Percentiles rank a stretch among this genome's conserved stretches.
These are phyloP conservation scores for Gymnopilus dilepis DNA, from an alignment of 768 basidiomycete species.

Conservation along the genomic window DNA sequence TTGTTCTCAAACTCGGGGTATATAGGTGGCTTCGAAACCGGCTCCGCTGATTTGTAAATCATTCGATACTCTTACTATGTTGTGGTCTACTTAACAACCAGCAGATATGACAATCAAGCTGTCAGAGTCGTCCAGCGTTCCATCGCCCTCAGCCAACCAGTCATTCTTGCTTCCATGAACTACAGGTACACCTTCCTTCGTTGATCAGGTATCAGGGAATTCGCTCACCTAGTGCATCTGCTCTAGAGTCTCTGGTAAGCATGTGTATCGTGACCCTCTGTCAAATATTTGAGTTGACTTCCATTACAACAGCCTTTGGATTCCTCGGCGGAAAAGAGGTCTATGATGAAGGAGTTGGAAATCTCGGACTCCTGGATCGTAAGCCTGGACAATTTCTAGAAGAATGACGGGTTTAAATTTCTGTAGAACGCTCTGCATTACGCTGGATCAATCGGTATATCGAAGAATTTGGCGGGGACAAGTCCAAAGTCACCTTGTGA, in stretches of 20 bases:
- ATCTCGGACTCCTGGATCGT: constrained; percentile 72
- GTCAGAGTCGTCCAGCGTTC: constrained; percentile 46
- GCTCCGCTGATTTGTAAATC: constrained; percentile 21
- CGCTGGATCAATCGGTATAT: constrained; percentile 74
- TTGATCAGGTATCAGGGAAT: background rate
- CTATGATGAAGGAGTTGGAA: constrained; percentile 55
- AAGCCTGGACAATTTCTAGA: constrained; percentile 23
- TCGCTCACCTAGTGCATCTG: no score
- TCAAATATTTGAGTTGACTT: no score
- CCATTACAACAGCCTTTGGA: constrained; percentile 45
- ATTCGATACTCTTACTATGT: background rate
- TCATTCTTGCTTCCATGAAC: constrained; percentile 57
- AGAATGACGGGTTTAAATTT: no score
- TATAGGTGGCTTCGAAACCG: constrained; percentile 31
- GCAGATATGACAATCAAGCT: constrained; percentile 42
- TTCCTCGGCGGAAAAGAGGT: constrained; percentile 60
- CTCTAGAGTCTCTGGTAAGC: background rate
- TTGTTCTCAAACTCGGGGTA: background rate
- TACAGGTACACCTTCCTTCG: constrained; percentile 37
- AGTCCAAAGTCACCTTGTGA: constrained; percentile 61
- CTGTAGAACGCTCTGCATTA: constrained; percentile 57
- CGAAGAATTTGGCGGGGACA: constrained; percentile 66
- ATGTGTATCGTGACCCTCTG: background rate
- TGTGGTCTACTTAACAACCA: background rate
- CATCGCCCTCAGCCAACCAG: constrained; percentile 42